Conservation (phyloP, 768 basidiomycete genomes). For the Chlorophyllum brunneum region DNA sequence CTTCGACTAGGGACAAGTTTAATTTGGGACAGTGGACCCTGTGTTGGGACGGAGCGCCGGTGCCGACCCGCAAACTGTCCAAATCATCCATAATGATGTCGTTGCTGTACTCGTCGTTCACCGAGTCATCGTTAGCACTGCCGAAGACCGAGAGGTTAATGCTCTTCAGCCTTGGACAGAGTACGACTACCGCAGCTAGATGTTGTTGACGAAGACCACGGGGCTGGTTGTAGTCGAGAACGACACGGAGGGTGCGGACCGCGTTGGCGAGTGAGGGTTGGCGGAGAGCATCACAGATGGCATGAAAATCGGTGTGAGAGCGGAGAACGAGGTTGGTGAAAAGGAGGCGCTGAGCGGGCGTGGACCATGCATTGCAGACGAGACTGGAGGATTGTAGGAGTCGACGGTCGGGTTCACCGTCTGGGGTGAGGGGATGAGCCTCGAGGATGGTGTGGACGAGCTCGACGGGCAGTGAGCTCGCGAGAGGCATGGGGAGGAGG, state of each 20-base stretch:
- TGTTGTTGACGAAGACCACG: constrained; percentile 48
- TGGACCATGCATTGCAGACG: constrained; percentile 65
- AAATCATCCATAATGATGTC: constrained; percentile 47
- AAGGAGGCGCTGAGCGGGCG: constrained; percentile 59
- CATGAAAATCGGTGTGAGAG: constrained; percentile 47
- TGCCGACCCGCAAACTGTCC: constrained; percentile 42
- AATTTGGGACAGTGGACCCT: constrained; percentile 48
- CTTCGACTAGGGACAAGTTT: constrained; percentile 39
- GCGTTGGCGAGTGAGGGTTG: constrained; percentile 49
- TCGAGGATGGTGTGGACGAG: constrained; percentile 62
- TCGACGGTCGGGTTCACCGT: constrained; percentile 32
- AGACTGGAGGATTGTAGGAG: constrained; percentile 55
- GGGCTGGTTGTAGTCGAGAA: constrained; percentile 69
- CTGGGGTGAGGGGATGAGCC: constrained; percentile 34
- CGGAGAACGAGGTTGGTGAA: constrained; percentile 55
- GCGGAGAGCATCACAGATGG: constrained; percentile 53
- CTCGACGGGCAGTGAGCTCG: constrained; percentile 51
- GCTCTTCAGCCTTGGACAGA: constrained; percentile 56
- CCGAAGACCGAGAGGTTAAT: constrained; percentile 61
- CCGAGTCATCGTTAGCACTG: constrained; percentile 36
- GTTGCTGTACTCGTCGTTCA: constrained; percentile 19
- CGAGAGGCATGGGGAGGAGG: constrained; percentile 18
- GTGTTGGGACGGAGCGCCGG: constrained; percentile 36
- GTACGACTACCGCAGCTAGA: constrained; percentile 53
- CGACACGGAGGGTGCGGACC: constrained; percentile 49